Conservation (phyloP, 2,329 filamentous ascomycete genomes). For the Verticillium nonalfalfae region DNA sequence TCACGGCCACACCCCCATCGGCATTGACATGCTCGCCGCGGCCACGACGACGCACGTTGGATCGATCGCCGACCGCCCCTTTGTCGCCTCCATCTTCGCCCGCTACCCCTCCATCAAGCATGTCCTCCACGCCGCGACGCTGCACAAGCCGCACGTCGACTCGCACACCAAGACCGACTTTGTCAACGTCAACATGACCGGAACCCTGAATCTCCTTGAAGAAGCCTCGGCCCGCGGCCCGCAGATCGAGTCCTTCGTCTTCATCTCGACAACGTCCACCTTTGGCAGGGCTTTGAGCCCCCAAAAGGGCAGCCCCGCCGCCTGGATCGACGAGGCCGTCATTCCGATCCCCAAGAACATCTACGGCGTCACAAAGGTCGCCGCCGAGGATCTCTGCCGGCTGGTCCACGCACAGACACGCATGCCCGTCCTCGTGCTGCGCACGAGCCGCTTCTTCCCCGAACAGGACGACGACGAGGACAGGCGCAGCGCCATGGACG, state of each 20-base stretch:
- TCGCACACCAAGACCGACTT: slow-evolving; percentile 37
- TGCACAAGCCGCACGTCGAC: slow-evolving; percentile 41
- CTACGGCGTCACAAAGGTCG: slow-evolving; percentile 40
- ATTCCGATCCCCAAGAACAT: slow-evolving; percentile 38
- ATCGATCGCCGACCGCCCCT: slow-evolving; percentile 26
- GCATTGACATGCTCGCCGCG: slow-evolving; percentile 34
- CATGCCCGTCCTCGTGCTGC: slow-evolving; percentile 35
- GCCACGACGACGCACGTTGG: slow-evolving; percentile 27
- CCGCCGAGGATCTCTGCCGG: slow-evolving; percentile 40
- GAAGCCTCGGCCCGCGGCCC: slow-evolving; percentile 20
- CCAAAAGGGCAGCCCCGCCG: slow-evolving; percentile 25
- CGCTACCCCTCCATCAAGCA: slow-evolving; percentile 25
- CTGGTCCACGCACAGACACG: slow-evolving; percentile 29
- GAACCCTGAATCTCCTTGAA: slow-evolving; percentile 34
- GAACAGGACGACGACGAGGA: slow-evolving; percentile 39
- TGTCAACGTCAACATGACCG: slow-evolving; percentile 36
- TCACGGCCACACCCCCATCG: slow-evolving; percentile 31
- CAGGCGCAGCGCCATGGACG: slow-evolving; percentile 24
- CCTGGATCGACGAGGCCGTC: slow-evolving; percentile 36
- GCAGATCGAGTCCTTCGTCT: slow-evolving; percentile 32
- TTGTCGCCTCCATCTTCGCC: slow-evolving; percentile 24
- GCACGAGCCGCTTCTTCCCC: slow-evolving; percentile 42
- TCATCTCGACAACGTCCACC: slow-evolving; percentile 38
- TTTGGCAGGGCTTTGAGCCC: slow-evolving; percentile 34
- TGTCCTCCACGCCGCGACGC: slow-evolving; percentile 36